These are phyloP conservation scores for Eucalyptus erythrocorys DNA, from an alignment of 345 rosid genomes.

Conservation along the genomic window DNA sequence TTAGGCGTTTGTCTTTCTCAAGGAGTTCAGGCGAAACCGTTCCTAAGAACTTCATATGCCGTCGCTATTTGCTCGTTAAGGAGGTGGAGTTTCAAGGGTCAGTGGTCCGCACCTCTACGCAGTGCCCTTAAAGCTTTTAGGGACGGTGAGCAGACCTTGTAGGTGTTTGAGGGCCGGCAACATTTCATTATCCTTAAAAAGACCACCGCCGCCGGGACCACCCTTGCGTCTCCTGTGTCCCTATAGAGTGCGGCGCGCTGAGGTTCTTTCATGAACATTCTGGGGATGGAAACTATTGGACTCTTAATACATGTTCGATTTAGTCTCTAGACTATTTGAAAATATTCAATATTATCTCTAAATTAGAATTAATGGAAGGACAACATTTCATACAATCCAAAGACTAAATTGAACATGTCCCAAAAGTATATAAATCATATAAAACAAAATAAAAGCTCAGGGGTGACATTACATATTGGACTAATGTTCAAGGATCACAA, in stretches of 20 bases:
- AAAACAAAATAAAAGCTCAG: too few species aligned
- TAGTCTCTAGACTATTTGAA: too few species aligned
- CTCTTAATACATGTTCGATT: neutral
- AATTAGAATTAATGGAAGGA: neutral
- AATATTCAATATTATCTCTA: too few species aligned
- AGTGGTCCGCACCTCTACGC: too few species aligned
- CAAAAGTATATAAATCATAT: rapidly evolving
- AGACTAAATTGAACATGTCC: too few species aligned
- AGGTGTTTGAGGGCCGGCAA: neutral
- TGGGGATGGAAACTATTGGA: rapidly evolving
- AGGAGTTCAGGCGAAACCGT: too few species aligned
- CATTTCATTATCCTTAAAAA: neutral
- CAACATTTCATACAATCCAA: rapidly evolving
- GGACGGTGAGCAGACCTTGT: neutral
- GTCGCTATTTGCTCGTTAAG: too few species aligned
- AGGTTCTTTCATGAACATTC: neutral
- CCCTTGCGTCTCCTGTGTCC: neutral
- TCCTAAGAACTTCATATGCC: too few species aligned
- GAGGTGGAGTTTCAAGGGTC: too few species aligned
- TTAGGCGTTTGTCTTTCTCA: too few species aligned
- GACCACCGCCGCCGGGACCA: neutral
- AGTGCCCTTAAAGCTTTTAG: neutral
- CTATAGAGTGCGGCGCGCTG: neutral
- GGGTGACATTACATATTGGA: rapidly evolving
- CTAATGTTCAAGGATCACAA: neutral